Evolutionary conservation across 345 rosid genomes (phyloP).

Genomic region (Eucalyptus viminalis): DNA sequence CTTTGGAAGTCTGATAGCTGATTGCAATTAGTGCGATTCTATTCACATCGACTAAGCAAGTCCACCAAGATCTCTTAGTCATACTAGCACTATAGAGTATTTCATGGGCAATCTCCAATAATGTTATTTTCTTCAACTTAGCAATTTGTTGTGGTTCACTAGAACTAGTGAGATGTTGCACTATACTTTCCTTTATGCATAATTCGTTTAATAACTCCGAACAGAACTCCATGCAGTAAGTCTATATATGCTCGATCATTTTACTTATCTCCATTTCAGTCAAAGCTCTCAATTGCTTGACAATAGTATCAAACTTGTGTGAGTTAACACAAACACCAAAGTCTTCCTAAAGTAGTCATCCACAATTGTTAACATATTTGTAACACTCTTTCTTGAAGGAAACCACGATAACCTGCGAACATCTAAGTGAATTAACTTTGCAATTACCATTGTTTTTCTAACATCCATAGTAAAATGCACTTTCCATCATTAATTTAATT

Average conservation of each 20-base stretch:
- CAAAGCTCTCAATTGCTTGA: not conserved
- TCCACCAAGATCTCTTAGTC: not conserved
- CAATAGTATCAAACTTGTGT: not conserved
- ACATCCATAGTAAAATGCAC: not conserved
- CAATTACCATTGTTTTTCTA: not conserved
- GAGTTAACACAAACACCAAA: not conserved
- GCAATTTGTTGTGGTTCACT: not conserved
- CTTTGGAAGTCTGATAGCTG: rapidly evolving
- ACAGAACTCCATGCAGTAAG: not conserved
- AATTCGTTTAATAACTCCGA: not conserved
- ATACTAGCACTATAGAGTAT: not conserved
- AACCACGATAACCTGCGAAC: not conserved
- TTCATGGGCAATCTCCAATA: no score
- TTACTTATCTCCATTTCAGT: not conserved
- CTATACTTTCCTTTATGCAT: not conserved
- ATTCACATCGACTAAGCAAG: not conserved
- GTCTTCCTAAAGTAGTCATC: not conserved
- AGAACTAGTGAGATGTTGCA: not conserved
- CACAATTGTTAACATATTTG: not conserved
- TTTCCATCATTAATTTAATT: no score
- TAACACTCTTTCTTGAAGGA: not conserved
- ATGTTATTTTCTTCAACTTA: no score
- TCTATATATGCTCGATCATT: not conserved
- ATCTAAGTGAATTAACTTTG: not conserved
- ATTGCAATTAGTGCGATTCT: rapidly evolving